Conservation (phyloP, 768 basidiomycete genomes). For the Phallus indusiatus region DNA sequence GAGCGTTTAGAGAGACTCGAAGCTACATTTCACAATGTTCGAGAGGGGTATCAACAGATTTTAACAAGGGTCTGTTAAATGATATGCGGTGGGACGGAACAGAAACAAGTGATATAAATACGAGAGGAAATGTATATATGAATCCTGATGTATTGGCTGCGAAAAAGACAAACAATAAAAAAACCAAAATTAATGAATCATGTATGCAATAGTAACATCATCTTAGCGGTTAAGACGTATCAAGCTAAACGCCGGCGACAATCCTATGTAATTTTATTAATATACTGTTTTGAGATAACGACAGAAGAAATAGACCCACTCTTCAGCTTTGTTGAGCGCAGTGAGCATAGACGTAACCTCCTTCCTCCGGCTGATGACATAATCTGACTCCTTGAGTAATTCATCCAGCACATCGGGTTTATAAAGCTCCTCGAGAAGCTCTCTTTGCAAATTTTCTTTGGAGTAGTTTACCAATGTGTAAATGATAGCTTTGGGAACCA, state of each 20-base stretch:
- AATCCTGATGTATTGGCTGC: neutral
- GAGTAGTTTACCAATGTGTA: conserved; percentile 86
- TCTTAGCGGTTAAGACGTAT: neutral
- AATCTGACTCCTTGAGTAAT: conserved; percentile 89
- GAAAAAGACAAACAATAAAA: neutral
- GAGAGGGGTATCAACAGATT: conserved; percentile 78
- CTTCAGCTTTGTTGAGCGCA: conserved; percentile 94
- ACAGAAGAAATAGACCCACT: conserved; percentile 43
- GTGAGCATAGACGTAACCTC: conserved; percentile 90
- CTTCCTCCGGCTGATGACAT: conserved; percentile 80
- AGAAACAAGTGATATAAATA: neutral
- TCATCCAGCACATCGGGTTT: conserved; percentile 95
- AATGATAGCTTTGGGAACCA: conserved; percentile 95
- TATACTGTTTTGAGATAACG: neutral
- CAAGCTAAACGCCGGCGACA: conserved; percentile 13
- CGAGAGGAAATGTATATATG: neutral
- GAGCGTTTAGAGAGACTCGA: conserved; percentile 85
- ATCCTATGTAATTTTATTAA: conserved; percentile 10
- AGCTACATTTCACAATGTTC: conserved; percentile 84
- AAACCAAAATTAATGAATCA: neutral
- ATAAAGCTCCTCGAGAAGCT: conserved; percentile 92
- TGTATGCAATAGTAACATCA: neutral
- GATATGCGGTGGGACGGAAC: neutral
- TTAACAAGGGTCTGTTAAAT: conserved; percentile 38
- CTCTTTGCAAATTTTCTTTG: conserved; percentile 91